Evolutionary conservation across 108 stramenopile species (phyloP).

Genomic region (Conticribra weissflogii): DNA sequence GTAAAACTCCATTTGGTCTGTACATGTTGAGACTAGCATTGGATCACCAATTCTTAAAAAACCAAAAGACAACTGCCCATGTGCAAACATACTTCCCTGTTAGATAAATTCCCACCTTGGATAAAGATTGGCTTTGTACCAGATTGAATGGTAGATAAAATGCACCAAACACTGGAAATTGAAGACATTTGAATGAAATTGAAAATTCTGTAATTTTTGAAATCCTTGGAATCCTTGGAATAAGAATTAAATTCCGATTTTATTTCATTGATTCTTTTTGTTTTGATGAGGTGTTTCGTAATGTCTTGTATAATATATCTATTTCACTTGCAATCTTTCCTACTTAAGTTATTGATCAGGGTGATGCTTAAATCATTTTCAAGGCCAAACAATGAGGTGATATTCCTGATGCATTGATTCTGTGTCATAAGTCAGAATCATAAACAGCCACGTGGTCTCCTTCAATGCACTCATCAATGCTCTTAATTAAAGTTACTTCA

Average conservation of each 20-base stretch:
- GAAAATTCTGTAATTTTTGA: neutral
- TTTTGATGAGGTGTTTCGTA: too few species aligned
- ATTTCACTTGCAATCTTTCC: neutral
- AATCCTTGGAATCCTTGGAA: constrained; percentile 5
- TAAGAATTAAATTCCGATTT: too few species aligned
- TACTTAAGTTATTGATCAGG: neutral
- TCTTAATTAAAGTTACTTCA: constrained; percentile 3
- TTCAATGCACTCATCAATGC: constrained; percentile 9
- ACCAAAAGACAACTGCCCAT: constrained; percentile 17
- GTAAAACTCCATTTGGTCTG: constrained; percentile 22
- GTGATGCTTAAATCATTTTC: constrained; percentile 2
- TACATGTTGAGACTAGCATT: neutral
- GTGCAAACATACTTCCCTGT: constrained; percentile 12
- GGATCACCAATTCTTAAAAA: constrained; percentile 15
- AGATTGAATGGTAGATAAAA: constrained; percentile 25
- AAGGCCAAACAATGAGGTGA: constrained; percentile 8
- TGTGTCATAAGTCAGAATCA: neutral
- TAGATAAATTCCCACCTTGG: constrained; percentile 1
- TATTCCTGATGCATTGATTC: constrained; percentile 4
- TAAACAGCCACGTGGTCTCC: neutral
- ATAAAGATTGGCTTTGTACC: constrained; percentile 9
- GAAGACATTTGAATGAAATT: constrained; percentile 2
- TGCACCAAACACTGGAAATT: neutral
- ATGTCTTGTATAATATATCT: too few species aligned
- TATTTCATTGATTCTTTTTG: too few species aligned